A percentile compares a stretch with the other conserved stretches of the same genome.
phyloP scores from a whole-genome alignment of 768 basidiomycete species.

The Symmetrospora coprosmae region DNA sequence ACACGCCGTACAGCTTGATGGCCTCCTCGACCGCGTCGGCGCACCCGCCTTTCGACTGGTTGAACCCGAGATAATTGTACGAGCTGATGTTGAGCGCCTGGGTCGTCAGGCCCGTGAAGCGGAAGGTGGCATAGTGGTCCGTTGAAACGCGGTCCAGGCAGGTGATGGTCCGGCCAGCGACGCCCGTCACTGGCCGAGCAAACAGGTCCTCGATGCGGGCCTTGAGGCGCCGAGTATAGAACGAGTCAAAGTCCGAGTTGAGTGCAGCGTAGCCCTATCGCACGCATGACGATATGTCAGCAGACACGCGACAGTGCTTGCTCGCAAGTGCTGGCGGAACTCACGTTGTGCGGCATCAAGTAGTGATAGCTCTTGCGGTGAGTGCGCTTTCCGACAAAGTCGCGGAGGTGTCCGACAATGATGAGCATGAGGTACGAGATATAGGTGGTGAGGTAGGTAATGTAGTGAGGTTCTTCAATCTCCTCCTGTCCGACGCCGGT shows the following conservation, averaged over 20 bases:
- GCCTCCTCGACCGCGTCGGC: slow-evolving; percentile 83
- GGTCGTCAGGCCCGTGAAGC: slow-evolving; percentile 57
- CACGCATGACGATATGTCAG: not conserved
- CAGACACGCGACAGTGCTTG: slow-evolving; percentile 4
- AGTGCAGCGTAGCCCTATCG: slow-evolving; percentile 82
- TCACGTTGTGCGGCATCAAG: slow-evolving; percentile 66
- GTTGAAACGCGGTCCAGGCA: slow-evolving; percentile 68
- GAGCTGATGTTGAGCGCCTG: slow-evolving; percentile 92
- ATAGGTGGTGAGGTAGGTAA: slow-evolving; percentile 80
- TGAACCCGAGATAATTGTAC: slow-evolving; percentile 98
- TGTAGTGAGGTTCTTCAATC: slow-evolving; percentile 68
- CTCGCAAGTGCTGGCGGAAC: slow-evolving; percentile 34
- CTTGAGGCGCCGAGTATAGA: slow-evolving; percentile 93
- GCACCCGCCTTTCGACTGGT: slow-evolving; percentile 78
- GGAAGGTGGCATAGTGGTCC: slow-evolving; percentile 65
- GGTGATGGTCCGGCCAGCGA: slow-evolving; percentile 82
- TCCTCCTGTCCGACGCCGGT: slow-evolving; percentile 14
- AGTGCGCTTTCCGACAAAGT: slow-evolving; percentile 83
- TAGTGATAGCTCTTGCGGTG: slow-evolving; percentile 57
- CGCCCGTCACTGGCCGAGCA: slow-evolving; percentile 78
- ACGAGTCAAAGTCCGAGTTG: slow-evolving; percentile 97
- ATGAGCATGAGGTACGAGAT: slow-evolving; percentile 87
- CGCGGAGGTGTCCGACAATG: slow-evolving; percentile 76
- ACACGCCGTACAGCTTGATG: slow-evolving; percentile 66
- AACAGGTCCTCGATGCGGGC: slow-evolving; percentile 91